phyloP scores from a whole-genome alignment of 306 rosid genomes.

The Phaseolus lunatus region DNA sequence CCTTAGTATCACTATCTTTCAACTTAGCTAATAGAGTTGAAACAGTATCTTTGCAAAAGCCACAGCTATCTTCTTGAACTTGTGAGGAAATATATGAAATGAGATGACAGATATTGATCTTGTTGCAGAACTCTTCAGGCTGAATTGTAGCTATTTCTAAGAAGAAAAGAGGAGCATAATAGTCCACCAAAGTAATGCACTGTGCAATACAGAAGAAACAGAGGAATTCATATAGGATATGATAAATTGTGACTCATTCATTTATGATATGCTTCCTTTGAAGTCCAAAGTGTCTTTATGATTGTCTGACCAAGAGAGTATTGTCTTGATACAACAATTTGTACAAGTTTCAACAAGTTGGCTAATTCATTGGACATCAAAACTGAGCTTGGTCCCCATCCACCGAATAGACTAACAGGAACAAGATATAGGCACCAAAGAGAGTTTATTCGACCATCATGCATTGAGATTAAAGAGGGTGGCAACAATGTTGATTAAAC shows the following conservation, averaged over 20 bases:
- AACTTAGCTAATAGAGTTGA: slow-evolving; percentile 66
- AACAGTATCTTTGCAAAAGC: slow-evolving; percentile 67
- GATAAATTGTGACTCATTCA: slow-evolving; percentile 19
- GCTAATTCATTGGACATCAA: background rate
- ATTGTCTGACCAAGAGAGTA: background rate
- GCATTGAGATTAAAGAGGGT: background rate
- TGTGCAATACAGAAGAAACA: slow-evolving; percentile 43
- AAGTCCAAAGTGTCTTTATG: background rate
- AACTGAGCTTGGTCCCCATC: no score
- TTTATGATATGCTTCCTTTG: background rate
- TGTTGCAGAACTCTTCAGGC: slow-evolving; percentile 72
- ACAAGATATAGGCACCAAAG: no score
- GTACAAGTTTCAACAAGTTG: background rate
- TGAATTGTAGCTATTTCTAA: slow-evolving; percentile 62
- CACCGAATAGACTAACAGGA: no score
- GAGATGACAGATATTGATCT: slow-evolving; percentile 69
- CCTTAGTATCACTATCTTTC: slow-evolving; percentile 84
- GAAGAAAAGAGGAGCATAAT: slow-evolving; percentile 88
- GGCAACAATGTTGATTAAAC: slow-evolving; percentile 8
- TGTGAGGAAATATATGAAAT: slow-evolving; percentile 57
- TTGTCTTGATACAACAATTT: background rate
- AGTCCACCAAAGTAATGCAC: slow-evolving; percentile 86
- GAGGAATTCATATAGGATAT: slow-evolving; percentile 17
- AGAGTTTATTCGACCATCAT: background rate
- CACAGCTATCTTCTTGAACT: slow-evolving; percentile 70